These are phyloP conservation scores for Triticum aestivum DNA, from an alignment of 176 grass and related monocot species.

Conservation along the genomic window DNA sequence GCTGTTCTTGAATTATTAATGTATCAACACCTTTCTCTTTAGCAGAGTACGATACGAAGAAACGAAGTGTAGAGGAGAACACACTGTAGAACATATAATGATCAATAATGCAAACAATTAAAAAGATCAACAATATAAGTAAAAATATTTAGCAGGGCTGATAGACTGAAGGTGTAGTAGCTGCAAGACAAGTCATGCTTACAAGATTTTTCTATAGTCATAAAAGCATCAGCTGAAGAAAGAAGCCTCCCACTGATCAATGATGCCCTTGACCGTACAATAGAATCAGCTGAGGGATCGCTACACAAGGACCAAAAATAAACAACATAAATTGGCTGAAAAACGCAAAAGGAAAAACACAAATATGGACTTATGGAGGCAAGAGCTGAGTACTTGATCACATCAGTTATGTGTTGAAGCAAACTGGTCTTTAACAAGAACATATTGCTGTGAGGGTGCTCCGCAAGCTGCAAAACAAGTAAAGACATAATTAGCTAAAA, in stretches of 20 bases:
- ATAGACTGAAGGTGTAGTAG: conserved; percentile 1
- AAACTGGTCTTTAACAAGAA: conserved; percentile 72
- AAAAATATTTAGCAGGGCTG: not conserved
- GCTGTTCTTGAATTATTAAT: not conserved
- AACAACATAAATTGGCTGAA: not conserved
- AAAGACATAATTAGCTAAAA: conserved; percentile 32
- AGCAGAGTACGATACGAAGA: not conserved
- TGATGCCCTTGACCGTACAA: conserved; percentile 77
- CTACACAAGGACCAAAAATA: conserved; percentile 41
- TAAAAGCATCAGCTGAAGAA: conserved; percentile 63
- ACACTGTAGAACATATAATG: not conserved
- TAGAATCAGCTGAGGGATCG: conserved; percentile 63
- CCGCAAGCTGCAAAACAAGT: conserved; percentile 57
- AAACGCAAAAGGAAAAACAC: not conserved
- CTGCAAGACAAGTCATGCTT: conserved; percentile 38
- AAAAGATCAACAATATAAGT: not conserved
- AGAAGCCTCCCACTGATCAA: conserved; percentile 90
- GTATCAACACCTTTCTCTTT: not conserved
- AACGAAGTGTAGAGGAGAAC: not conserved
- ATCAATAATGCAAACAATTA: not conserved
- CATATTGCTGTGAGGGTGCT: conserved; percentile 72
- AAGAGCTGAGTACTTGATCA: conserved; percentile 64
- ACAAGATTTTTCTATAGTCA: conserved; percentile 55
- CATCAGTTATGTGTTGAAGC: conserved; percentile 73
- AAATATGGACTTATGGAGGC: not conserved